Evolutionary conservation across 371 early-diverging fungal species (phyloP).

Genomic region (Blastocladiella emersonii): DNA sequence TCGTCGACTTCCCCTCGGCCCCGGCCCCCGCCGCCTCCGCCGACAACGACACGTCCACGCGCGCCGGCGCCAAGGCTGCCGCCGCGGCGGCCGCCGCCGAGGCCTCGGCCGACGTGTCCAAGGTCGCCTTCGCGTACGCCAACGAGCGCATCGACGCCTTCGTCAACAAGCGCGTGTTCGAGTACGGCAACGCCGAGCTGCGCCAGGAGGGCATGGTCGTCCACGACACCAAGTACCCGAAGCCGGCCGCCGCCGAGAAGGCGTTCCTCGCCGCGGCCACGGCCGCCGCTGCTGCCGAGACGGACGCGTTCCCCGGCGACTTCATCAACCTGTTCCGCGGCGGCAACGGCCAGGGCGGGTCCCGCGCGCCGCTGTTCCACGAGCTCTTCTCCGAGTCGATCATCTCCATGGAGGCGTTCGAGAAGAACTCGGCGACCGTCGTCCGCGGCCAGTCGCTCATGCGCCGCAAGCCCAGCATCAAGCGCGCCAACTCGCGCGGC

Average conservation of each 20-base stretch:
- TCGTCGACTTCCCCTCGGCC: constrained; percentile 54
- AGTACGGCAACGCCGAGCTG: constrained; percentile 10
- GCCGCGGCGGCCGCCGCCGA: constrained; percentile 45
- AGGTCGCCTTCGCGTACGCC: constrained; percentile 46
- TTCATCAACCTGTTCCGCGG: constrained; percentile 27
- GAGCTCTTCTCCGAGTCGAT: not conserved
- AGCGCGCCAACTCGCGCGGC: not conserved
- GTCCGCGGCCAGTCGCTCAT: constrained; percentile 2
- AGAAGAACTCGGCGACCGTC: not conserved
- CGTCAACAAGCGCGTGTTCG: constrained; percentile 54
- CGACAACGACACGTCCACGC: constrained; percentile 38
- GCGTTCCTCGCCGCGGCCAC: no score
- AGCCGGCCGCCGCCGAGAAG: not conserved
- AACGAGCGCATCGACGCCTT: constrained; percentile 65
- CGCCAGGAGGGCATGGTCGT: not conserved
- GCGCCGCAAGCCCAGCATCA: constrained; percentile 2
- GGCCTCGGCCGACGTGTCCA: constrained; percentile 22
- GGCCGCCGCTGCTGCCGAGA: constrained; percentile 38
- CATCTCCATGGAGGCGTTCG: constrained; percentile 1
- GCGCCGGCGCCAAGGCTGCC: constrained; percentile 56
- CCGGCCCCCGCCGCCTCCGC: constrained; percentile 28
- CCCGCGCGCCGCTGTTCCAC: not conserved
- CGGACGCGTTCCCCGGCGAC: not conserved
- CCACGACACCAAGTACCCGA: not conserved
- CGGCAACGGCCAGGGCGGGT: constrained; percentile 1